Percentiles rank a stretch among this genome's conserved stretches.
Evolutionary conservation across 192 early-diverging fungal species (phyloP).

Genomic region (Coemansia sp.): DNA sequence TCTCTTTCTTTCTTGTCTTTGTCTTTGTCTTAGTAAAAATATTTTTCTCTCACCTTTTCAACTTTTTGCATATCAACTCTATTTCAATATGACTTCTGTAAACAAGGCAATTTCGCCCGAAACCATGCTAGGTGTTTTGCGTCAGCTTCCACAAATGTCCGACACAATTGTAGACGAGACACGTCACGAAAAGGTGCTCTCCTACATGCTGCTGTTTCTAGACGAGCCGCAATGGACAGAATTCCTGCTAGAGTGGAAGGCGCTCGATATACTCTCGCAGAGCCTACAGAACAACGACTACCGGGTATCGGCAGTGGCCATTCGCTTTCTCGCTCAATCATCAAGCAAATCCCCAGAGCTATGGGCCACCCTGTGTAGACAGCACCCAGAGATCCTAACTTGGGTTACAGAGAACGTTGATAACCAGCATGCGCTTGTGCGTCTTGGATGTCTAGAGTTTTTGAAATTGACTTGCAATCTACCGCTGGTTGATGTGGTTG

Average conservation of each 20-base stretch:
- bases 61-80: not conserved
- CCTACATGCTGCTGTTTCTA: constrained; percentile 53
- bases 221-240: not conserved
- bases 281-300: constrained; percentile 23
- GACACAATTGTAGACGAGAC: constrained; percentile 71
- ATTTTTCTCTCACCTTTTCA: not conserved
- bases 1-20: not conserved
- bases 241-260: constrained; percentile 22
- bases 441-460: constrained; percentile 33
- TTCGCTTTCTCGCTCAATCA: constrained; percentile 35
- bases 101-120: constrained; percentile 36
- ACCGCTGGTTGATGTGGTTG: not conserved
- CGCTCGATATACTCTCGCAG: not conserved
- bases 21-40: not conserved
- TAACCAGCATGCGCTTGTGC: constrained; percentile 37
- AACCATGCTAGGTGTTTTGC: constrained; percentile 51
- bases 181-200: constrained; percentile 71
- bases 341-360: not conserved
- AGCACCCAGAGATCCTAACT: not conserved
- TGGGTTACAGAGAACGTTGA: constrained; percentile 29
- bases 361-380: not conserved
- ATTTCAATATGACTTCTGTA: not conserved
- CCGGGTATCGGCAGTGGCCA: constrained; percentile 34
- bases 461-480: too few species aligned
- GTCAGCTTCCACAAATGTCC: constrained; percentile 62